phyloP scores from a whole-genome alignment of 2,329 filamentous ascomycete species.

The Chalaropsis thielavioides region DNA sequence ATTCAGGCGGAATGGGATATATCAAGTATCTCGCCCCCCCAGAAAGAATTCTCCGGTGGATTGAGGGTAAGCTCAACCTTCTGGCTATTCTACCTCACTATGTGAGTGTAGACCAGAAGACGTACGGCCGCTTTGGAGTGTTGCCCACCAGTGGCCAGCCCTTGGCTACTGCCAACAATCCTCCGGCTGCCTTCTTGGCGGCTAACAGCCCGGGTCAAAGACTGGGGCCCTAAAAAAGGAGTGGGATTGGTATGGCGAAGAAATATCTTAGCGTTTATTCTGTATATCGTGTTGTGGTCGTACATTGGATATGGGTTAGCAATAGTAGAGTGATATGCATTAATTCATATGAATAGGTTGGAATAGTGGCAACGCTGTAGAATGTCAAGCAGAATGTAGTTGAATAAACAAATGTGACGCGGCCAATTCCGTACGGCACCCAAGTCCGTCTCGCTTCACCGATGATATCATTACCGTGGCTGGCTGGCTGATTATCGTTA shows the following conservation, averaged over 20 bases:
- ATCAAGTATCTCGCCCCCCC: conserved; percentile 81
- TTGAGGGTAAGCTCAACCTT: conserved; percentile 78
- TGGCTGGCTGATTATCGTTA: neutral
- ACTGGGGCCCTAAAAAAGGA: conserved; percentile 44
- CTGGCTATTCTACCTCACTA: conserved; percentile 77
- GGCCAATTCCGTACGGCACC: neutral
- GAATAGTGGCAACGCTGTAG: neutral
- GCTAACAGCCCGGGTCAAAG: conserved; percentile 41
- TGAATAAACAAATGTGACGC: neutral
- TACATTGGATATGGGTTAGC: no score
- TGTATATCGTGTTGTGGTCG: neutral
- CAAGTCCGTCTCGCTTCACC: neutral
- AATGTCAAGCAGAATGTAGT: neutral
- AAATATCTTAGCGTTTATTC: neutral
- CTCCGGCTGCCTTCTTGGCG: conserved; percentile 47
- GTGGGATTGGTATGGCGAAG: neutral
- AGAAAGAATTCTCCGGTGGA: conserved; percentile 73
- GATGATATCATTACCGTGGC: neutral
- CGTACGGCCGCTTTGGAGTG: conserved; percentile 81
- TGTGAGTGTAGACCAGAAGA: conserved; percentile 90
- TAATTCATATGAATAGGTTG: neutral
- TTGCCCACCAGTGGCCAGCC: conserved; percentile 45
- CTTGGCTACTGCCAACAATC: conserved; percentile 23
- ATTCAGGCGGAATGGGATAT: conserved; percentile 65
- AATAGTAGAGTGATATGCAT: no score